phyloP scores from a whole-genome alignment of 768 basidiomycete genomes.

The Xerocomus spinulosus region DNA sequence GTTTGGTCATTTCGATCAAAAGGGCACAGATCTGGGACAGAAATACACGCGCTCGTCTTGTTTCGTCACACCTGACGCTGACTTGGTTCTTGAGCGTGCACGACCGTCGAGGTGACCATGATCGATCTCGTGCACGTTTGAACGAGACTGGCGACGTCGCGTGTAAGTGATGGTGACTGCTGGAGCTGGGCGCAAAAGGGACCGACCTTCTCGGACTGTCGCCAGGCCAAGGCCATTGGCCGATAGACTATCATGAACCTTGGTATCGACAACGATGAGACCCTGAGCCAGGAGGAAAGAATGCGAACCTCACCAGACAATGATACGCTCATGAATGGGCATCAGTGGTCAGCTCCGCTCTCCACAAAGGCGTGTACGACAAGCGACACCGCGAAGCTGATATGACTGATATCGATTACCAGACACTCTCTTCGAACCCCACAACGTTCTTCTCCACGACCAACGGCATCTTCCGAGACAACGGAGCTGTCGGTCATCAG shows the following conservation, averaged over 20 bases:
- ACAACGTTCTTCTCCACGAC: conserved; percentile 21
- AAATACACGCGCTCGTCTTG: conserved; percentile 2
- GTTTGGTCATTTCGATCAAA: conserved; percentile 11
- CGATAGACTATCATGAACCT: conserved; percentile 21
- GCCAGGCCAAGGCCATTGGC: conserved; percentile 10
- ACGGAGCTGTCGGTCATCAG: no score
- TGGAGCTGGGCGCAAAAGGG: conserved; percentile 8
- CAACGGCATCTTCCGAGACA: no score
- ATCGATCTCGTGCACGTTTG: conserved; percentile 5
- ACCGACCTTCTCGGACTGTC: conserved; percentile 14
- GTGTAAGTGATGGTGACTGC: background rate
- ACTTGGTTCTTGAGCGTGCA: conserved; percentile 2
- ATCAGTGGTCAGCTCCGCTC: no score
- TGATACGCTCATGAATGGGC: no score
- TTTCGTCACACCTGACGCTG: conserved; percentile 3
- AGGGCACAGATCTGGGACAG: conserved; percentile 12
- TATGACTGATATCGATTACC: background rate
- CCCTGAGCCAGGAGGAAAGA: no score
- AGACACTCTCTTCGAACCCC: conserved; percentile 23
- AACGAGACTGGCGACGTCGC: conserved; percentile 8
- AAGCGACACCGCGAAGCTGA: no score
- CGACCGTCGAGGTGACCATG: conserved; percentile 1
- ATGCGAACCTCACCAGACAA: no score
- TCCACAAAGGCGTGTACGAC: no score
- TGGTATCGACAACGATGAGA: no score